phyloP scores from a whole-genome alignment of 768 basidiomycete genomes.

The Amanita rubescens region DNA sequence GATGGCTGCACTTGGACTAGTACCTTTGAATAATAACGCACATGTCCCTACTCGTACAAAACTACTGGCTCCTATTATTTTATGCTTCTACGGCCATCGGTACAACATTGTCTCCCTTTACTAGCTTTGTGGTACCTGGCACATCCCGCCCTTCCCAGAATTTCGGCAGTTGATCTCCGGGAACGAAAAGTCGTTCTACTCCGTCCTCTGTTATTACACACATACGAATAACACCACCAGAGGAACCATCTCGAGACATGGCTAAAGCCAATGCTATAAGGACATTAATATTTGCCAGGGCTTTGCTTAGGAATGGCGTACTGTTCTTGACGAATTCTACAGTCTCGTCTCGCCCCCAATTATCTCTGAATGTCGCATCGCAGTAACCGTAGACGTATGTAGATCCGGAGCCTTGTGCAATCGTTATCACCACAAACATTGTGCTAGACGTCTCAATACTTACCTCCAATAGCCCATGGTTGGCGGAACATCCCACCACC shows the following conservation, averaged over 20 bases:
- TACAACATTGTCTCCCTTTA: conserved; percentile 28
- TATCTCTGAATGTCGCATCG: conserved; percentile 94
- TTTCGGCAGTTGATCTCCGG: conserved; percentile 80
- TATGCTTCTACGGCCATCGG: conserved; percentile 44
- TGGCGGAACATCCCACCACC: conserved; percentile 96
- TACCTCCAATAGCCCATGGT: conserved; percentile 98
- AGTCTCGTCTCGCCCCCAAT: conserved; percentile 86
- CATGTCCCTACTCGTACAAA: conserved; percentile 7
- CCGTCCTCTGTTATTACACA: conserved; percentile 90
- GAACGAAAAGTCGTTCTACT: conserved; percentile 89
- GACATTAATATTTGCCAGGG: conserved; percentile 4
- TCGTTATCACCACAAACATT: background rate
- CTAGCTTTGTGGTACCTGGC: conserved; percentile 32
- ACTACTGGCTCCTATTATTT: conserved; percentile 10
- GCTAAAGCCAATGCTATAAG: conserved; percentile 79
- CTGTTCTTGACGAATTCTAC: conserved; percentile 95
- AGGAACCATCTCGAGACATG: conserved; percentile 97
- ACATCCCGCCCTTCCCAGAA: conserved; percentile 89
- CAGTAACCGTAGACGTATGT: conserved; percentile 99
- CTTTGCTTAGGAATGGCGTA: conserved; percentile 28
- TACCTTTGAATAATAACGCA: conserved; percentile 3
- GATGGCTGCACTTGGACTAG: conserved; percentile 12
- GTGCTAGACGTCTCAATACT: conserved; percentile 14
- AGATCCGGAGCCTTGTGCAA: conserved; percentile 73
- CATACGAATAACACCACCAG: conserved; percentile 96